Conservation (phyloP, 1,284 basidiomycete species). For the Cutaneotrichosporon spelunceum region DNA sequence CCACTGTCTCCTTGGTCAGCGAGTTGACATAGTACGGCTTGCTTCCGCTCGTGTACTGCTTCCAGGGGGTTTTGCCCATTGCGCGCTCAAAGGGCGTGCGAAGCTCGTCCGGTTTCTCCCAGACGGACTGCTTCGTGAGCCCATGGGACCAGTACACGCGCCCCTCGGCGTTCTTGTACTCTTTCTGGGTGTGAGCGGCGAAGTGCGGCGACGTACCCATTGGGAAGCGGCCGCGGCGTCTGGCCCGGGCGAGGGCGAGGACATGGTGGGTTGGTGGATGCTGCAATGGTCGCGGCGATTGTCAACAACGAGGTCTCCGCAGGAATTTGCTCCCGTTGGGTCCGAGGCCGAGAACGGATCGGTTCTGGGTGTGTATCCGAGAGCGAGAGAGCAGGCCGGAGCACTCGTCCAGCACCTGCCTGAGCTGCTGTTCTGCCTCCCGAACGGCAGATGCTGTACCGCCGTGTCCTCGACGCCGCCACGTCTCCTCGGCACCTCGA, state of each 20-base stretch:
- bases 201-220: slow-evolving; percentile 22
- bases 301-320: background rate
- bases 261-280: background rate
- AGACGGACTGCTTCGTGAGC: slow-evolving; percentile 51
- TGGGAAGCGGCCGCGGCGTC: slow-evolving; percentile 23
- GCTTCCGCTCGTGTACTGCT: slow-evolving; percentile 83
- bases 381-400: too few relatives aligned
- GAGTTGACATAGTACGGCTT: slow-evolving; percentile 88
- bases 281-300: background rate
- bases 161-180: slow-evolving; percentile 50
- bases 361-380: too few relatives aligned
- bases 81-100: slow-evolving; percentile 84
- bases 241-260: slow-evolving; percentile 25
- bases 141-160: slow-evolving; percentile 51
- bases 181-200: slow-evolving; percentile 27
- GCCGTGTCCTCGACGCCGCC: too few relatives aligned
- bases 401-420: too few relatives aligned
- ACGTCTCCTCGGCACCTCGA: too few relatives aligned
- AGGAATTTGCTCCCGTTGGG: background rate
- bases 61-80: slow-evolving; percentile 82
- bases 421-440: too few relatives aligned
- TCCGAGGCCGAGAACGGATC: too few relatives aligned
- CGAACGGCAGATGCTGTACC: too few relatives aligned
- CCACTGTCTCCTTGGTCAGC: slow-evolving; percentile 50
- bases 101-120: slow-evolving; percentile 54